Percentiles rank a stretch among this genome's conserved stretches.
Conservation (phyloP, 192 early-diverging fungal species). For the Glomus cerebriforme region DNA sequence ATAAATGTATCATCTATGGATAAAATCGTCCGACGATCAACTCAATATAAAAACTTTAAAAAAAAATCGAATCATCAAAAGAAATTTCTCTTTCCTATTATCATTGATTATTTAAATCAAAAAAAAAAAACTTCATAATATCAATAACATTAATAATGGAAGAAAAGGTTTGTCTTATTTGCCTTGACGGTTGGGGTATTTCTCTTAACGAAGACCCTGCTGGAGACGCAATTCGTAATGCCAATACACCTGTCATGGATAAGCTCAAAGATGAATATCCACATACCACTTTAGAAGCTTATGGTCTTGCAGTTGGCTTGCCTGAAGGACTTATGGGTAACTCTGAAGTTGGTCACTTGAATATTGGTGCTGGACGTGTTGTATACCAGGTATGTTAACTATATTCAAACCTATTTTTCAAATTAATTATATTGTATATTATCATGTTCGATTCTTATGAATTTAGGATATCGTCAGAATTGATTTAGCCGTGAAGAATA, state of each 20-base stretch:
- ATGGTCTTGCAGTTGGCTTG: constrained; percentile 93
- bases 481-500: constrained; percentile 86
- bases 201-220: constrained; percentile 62
- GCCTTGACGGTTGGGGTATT: constrained; percentile 98
- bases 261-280: constrained; percentile 73
- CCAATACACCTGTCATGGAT: constrained; percentile 92
- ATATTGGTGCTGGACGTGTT: constrained; percentile 98
- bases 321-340: constrained; percentile 99
- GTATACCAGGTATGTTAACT: constrained; percentile 87
- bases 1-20: no score
- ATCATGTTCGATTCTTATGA: no score
- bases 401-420: constrained; percentile 1
- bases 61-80: no score
- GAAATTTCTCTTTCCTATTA: no score
- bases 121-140: not conserved
- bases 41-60: no score
- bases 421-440: not conserved
- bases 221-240: constrained; percentile 93
- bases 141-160: not conserved
- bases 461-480: constrained; percentile 96
- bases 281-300: constrained; percentile 82
- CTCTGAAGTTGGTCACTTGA: constrained; percentile 98
- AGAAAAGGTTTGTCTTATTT: constrained; percentile 30
- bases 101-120: no score
- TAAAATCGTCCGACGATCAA: no score